Conservation (phyloP, 2,329 filamentous ascomycete genomes). For the Xylaria hypoxylon region DNA sequence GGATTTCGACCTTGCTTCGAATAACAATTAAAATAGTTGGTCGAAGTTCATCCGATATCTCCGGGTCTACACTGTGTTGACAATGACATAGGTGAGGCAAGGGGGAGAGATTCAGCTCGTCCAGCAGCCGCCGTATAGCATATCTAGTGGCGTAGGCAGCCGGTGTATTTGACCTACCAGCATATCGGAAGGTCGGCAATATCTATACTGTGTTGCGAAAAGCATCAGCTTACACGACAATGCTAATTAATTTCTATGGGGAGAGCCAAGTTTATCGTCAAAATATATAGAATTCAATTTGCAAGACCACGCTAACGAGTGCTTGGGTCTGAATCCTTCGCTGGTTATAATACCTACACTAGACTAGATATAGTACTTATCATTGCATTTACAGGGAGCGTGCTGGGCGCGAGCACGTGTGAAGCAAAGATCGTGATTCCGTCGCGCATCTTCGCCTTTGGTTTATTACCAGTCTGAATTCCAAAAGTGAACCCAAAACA, state of each 20-base stretch:
- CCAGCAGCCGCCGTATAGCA: constrained; percentile 28
- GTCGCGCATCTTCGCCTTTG: neutral
- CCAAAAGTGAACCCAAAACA: neutral
- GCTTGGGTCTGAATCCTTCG: constrained; percentile 27
- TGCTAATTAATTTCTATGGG: constrained; percentile 20
- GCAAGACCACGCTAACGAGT: constrained; percentile 22
- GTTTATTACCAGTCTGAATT: constrained; percentile 5
- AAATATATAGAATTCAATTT: constrained; percentile 2
- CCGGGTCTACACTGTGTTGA: neutral
- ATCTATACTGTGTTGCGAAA: constrained; percentile 10
- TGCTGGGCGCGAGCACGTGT: neutral
- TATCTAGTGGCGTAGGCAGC: neutral
- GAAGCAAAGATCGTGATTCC: neutral
- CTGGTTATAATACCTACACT: neutral
- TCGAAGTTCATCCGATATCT: constrained; percentile 2
- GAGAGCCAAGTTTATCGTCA: constrained; percentile 19
- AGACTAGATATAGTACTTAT: constrained; percentile 4
- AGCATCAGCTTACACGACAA: constrained; percentile 9
- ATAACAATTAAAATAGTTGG: neutral
- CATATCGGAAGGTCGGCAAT: constrained; percentile 9
- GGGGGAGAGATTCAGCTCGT: neutral
- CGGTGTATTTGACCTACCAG: no score
- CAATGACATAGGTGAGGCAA: neutral
- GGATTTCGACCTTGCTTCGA: neutral
- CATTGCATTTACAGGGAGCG: constrained; percentile 1